Evolutionary conservation across 139 green algal species (phyloP).

Genomic region (Coelastrella sp.): DNA sequence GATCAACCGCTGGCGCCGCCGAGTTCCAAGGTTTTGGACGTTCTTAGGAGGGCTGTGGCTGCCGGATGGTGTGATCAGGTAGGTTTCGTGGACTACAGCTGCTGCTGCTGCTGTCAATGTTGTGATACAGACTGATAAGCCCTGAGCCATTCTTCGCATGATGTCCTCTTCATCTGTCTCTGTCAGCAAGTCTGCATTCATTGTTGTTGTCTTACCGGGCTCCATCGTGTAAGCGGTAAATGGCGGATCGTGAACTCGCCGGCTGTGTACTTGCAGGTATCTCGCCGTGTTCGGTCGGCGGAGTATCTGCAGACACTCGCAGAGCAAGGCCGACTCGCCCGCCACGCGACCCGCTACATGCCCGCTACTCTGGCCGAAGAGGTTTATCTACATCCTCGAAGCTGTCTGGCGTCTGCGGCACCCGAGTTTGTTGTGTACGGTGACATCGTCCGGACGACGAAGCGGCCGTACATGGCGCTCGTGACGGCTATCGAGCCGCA

Average conservation of each 20-base stretch:
- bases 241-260: not conserved
- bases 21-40: conserved; percentile 50
- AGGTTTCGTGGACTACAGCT: too few species aligned
- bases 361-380: conserved; percentile 45
- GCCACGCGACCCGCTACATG: conserved; percentile 61
- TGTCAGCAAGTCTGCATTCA: too few species aligned
- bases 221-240: too few species aligned
- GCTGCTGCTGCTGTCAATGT: too few species aligned
- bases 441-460: conserved; percentile 81
- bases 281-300: conserved; percentile 51
- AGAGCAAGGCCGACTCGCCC: not conserved
- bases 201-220: too few species aligned
- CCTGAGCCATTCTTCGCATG: too few species aligned
- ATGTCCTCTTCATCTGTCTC: too few species aligned
- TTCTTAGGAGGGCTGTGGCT: conserved; percentile 75
- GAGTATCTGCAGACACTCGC: conserved; percentile 28
- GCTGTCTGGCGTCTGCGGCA: conserved; percentile 64
- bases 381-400: conserved; percentile 93
- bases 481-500: conserved; percentile 77
- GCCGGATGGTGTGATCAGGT: conserved; percentile 94
- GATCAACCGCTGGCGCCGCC: conserved; percentile 33
- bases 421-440: conserved; percentile 88
- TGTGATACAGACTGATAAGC: too few species aligned
- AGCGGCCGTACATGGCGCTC: conserved; percentile 89
- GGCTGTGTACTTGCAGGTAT: conserved; percentile 1